phyloP scores from a whole-genome alignment of 805 yeast genomes.

The Candida pseudofarinosa region DNA sequence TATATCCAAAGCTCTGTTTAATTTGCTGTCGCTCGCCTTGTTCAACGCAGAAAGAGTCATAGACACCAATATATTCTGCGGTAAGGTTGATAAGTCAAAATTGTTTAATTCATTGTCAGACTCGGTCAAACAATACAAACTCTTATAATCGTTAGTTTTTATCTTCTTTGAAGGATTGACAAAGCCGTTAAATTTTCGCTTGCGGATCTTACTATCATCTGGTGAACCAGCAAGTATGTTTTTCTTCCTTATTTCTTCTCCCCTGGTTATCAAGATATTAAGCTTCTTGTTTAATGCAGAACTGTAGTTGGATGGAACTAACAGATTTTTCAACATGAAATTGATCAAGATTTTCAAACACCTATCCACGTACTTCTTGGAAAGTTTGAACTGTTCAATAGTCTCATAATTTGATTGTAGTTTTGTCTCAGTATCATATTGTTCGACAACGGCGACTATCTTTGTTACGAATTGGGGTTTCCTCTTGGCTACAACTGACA shows the following conservation, averaged over 20 bases:
- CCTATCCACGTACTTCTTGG: slow-evolving; percentile 62
- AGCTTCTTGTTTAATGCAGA: slow-evolving; percentile 24
- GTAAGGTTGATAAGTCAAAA: slow-evolving; percentile 68
- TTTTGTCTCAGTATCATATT: slow-evolving; percentile 57
- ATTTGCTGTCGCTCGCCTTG: slow-evolving; percentile 45
- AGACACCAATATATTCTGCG: slow-evolving; percentile 57
- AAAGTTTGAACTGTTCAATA: slow-evolving; percentile 46
- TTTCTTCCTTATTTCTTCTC: slow-evolving; percentile 39
- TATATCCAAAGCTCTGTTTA: slow-evolving; percentile 66
- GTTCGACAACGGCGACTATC: slow-evolving; percentile 55
- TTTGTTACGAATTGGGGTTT: slow-evolving; percentile 59
- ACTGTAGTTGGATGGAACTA: slow-evolving; percentile 33
- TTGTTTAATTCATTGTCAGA: slow-evolving; percentile 55
- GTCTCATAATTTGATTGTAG: slow-evolving; percentile 47
- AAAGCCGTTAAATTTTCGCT: slow-evolving; percentile 42
- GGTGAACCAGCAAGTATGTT: slow-evolving; percentile 26
- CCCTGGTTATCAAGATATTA: slow-evolving; percentile 27
- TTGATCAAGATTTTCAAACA: slow-evolving; percentile 43
- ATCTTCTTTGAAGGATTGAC: slow-evolving; percentile 27
- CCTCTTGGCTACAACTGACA: slow-evolving; percentile 58
- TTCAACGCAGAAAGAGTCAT: slow-evolving; percentile 67
- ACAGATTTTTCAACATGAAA: slow-evolving; percentile 31
- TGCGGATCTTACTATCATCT: slow-evolving; percentile 28
- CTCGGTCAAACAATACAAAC: slow-evolving; percentile 65
- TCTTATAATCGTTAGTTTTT: slow-evolving; percentile 44